Evolutionary conservation across 768 basidiomycete species (phyloP), one percentile per base, ranked within the genome.

Genomic region (Lactarius tabidus): DNA sequence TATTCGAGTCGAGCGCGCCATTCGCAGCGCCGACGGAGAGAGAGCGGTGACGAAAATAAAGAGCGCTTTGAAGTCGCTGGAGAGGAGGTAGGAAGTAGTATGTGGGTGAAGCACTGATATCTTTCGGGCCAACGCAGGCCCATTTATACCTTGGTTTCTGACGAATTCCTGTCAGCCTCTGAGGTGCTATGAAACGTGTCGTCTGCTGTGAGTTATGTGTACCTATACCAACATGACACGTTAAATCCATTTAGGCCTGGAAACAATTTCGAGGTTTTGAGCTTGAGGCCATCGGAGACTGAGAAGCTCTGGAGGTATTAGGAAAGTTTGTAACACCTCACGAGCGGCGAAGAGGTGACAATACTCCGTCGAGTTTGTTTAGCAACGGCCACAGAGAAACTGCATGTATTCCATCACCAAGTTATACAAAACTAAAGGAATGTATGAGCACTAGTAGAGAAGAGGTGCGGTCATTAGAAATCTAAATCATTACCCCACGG

Each of bases 151-250:
- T 52, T 43, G 39, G 3, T n/a, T 29, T n/a, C 17, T 23, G 6
- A 29, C 14, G 41, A 20, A 33, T 54, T 18, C 52, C 58, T 36
- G 41, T 64, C 63, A 54, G 63, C 41, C 58, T 9, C 39, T 6
- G 39, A 35, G 63, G 43, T 15, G 26, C 45, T 17, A 23, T 63
- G 62, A 56, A 23, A 57, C 57, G 45, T 56, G 38, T 63, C 26
- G 26, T 20, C 26, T 29, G 41, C 15, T 17, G 26, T 28, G 26
- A 63, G 1, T 23, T 48, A 48, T 23, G 45, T 6, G 12, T 5
- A 23, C 12, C 10, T 48, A 48, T 48, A 20, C 23, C 45, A 23
- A 23, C 45, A 10, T 5, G 43, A 45, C 10, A n/a, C 1, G 23
- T 48, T 48, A 0, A 23, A 26, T 48, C 23, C 23, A 48, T 51